Conservation (phyloP, 352 stramenopile genomes). For the Pelagophyceae sp. region DNA sequence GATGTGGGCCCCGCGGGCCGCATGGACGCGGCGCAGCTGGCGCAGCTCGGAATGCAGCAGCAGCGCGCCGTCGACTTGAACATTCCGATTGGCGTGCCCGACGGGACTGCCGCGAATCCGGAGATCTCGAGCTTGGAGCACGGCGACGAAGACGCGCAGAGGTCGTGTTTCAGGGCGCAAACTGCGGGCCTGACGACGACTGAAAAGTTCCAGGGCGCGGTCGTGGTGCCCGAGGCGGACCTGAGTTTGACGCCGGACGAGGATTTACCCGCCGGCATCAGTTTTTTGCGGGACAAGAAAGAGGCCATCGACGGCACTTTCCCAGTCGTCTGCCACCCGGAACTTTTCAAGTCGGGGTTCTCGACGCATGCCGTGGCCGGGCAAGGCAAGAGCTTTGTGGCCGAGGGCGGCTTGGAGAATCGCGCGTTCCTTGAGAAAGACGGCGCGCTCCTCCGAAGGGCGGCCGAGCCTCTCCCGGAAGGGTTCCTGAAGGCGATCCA, state of each 20-base stretch:
- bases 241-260: slow-evolving; percentile 24
- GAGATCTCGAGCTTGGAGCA: background rate
- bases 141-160: slow-evolving; percentile 22
- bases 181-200: background rate
- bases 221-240: background rate
- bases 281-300: slow-evolving; percentile 21
- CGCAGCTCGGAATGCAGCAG: background rate
- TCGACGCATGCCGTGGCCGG: slow-evolving; percentile 32
- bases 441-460: slow-evolving; percentile 21
- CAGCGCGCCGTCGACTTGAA: background rate
- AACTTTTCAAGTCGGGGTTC: slow-evolving; percentile 8
- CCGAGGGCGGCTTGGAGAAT: slow-evolving; percentile 20
- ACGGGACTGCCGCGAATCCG: background rate
- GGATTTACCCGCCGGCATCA: background rate
- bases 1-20: slow-evolving; percentile 5
- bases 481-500: slow-evolving; percentile 44
- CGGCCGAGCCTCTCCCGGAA: slow-evolving; percentile 33
- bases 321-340: slow-evolving; percentile 36
- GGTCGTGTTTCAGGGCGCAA: background rate
- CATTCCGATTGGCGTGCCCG: slow-evolving; percentile 9
- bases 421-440: slow-evolving; percentile 6
- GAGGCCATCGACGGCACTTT: slow-evolving; percentile 26
- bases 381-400: slow-evolving; percentile 25
- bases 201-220: background rate
- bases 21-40: background rate